Conservation (phyloP, 2,329 filamentous ascomycete genomes). For the Fusarium devonianum region DNA sequence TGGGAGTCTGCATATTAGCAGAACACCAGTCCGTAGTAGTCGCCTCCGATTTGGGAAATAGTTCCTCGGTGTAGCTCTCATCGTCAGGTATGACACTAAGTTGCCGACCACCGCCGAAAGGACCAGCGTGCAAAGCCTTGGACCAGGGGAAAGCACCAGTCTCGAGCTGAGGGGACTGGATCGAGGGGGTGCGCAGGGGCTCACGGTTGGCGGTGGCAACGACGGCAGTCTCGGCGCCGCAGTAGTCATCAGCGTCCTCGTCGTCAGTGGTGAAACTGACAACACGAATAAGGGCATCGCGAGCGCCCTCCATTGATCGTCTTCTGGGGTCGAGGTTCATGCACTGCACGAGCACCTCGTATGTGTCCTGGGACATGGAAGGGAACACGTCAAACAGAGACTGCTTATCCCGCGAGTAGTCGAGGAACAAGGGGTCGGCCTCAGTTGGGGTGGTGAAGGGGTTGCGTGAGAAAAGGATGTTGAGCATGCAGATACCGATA, state of each 20-base stretch:
- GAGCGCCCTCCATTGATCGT: conserved; percentile 80
- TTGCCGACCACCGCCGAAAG: conserved; percentile 78
- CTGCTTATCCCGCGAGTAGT: conserved; percentile 93
- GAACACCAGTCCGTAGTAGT: conserved; percentile 80
- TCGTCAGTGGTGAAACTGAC: conserved; percentile 94
- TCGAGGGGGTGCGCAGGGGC: conserved; percentile 92
- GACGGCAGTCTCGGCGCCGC: conserved; percentile 77
- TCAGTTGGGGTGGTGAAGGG: conserved; percentile 91
- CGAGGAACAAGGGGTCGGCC: conserved; percentile 90
- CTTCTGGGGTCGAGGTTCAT: conserved; percentile 90
- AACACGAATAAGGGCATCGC: conserved; percentile 78
- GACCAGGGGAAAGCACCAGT: conserved; percentile 92
- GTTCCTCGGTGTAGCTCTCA: conserved; percentile 80
- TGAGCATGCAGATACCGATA: conserved; percentile 93
- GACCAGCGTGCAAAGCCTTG: conserved; percentile 82
- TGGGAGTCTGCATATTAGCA: conserved; percentile 75
- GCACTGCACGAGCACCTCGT: conserved; percentile 88
- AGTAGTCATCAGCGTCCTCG: conserved; percentile 92
- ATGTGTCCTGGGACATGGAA: conserved; percentile 98
- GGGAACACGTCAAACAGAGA: conserved; percentile 98
- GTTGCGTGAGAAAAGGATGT: conserved; percentile 95
- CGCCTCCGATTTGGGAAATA: conserved; percentile 81
- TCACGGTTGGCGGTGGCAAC: conserved; percentile 90
- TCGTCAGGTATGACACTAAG: conserved; percentile 86
- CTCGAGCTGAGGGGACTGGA: conserved; percentile 85